phyloP scores from a whole-genome alignment of 106 monocot genomes.

The Acorus calamus region DNA sequence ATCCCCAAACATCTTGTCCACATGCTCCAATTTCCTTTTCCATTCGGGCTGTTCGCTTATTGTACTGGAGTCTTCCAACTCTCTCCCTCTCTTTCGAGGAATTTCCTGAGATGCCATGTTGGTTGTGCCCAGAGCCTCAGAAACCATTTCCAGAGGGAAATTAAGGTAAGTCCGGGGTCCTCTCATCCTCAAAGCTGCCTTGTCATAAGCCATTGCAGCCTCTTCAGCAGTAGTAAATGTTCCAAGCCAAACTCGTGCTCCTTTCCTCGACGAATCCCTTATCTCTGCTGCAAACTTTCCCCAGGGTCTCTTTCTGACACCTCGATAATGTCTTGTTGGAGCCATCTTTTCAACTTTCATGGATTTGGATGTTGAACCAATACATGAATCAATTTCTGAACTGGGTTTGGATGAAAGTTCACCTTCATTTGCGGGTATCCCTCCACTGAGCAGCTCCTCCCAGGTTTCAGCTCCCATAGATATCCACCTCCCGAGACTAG shows the following conservation, averaged over 20 bases:
- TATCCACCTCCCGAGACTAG: slow-evolving; percentile 37
- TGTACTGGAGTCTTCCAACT: not conserved
- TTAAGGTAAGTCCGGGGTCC: slow-evolving; percentile 28
- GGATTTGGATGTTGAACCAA: not conserved
- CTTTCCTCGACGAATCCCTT: slow-evolving; percentile 28
- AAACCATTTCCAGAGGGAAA: slow-evolving; percentile 24
- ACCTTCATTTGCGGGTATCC: not conserved
- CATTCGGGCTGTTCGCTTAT: slow-evolving; percentile 4
- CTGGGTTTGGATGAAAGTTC: not conserved
- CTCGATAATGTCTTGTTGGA: slow-evolving; percentile 19
- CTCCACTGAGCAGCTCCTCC: slow-evolving; percentile 25
- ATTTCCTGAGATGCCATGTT: not conserved
- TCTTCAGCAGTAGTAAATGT: slow-evolving; percentile 38
- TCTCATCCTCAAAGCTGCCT: slow-evolving; percentile 41
- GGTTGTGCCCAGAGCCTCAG: not conserved
- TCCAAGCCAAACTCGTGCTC: slow-evolving; percentile 34
- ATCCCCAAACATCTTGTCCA: not conserved
- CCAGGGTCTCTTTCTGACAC: slow-evolving; percentile 35
- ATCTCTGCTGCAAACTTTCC: slow-evolving; percentile 47
- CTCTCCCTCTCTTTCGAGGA: slow-evolving; percentile 7
- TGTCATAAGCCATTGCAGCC: slow-evolving; percentile 40
- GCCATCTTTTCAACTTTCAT: not conserved
- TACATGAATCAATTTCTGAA: not conserved
- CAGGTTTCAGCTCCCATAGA: slow-evolving; percentile 35
- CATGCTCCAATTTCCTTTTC: not conserved